phyloP scores from a whole-genome alignment of 129 eudicot species.

The Glebionis coronaria region DNA sequence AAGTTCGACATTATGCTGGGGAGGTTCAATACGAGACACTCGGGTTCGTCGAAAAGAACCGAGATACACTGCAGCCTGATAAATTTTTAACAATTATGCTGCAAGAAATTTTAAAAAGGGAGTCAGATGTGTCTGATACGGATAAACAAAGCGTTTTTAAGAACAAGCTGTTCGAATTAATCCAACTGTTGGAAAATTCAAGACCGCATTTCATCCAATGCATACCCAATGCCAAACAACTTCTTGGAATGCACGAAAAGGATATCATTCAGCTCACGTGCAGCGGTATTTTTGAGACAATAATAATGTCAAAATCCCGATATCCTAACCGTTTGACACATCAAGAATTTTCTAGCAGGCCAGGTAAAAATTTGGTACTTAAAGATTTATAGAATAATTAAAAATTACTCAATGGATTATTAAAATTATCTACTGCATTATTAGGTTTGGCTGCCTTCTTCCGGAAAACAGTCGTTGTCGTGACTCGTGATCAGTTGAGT shows the following conservation, averaged over 20 bases:
- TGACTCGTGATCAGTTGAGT: conserved; percentile 89
- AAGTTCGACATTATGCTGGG: conserved; percentile 75
- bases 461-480: conserved; percentile 46
- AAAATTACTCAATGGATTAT: conserved; percentile 15
- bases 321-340: conserved; percentile 73
- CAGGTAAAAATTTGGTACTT: conserved; percentile 1
- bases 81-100: conserved; percentile 52
- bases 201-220: conserved; percentile 94
- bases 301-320: conserved; percentile 74
- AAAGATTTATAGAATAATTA: not conserved
- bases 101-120: conserved; percentile 36
- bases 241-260: conserved; percentile 72
- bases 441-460: conserved; percentile 85
- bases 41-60: conserved; percentile 85
- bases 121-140: conserved; percentile 27
- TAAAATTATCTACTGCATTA: too few relatives aligned
- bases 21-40: conserved; percentile 76
- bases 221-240: conserved; percentile 78
- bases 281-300: conserved; percentile 78
- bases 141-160: conserved; percentile 74
- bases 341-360: conserved; percentile 87
- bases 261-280: conserved; percentile 71
- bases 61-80: conserved; percentile 65
- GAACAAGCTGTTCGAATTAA: conserved; percentile 69
- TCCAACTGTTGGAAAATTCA: conserved; percentile 70